phyloP scores from a whole-genome alignment of 192 early-diverging fungal species.

The Gaertneriomyces semiglobifer region DNA sequence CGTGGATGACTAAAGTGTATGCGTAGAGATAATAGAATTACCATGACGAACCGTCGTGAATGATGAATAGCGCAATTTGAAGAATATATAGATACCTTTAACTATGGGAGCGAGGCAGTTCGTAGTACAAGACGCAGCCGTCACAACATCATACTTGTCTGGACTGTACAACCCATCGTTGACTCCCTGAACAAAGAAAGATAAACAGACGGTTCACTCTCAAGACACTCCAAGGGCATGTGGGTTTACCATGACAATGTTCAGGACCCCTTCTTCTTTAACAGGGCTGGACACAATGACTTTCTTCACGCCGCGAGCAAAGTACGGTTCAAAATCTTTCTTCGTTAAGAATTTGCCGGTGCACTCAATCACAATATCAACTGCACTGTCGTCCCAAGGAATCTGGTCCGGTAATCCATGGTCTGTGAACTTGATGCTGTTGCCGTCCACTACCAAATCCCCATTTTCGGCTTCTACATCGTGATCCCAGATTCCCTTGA shows the following conservation, averaged over 20 bases:
- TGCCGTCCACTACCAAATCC: slow-evolving; percentile 1
- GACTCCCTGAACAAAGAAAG: slow-evolving; percentile 5
- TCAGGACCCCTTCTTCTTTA: slow-evolving; percentile 26
- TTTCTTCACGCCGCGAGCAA: slow-evolving; percentile 15
- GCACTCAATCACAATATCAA: slow-evolving; percentile 25
- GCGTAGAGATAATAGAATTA: neutral
- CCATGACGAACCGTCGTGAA: neutral
- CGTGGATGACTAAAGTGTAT: slow-evolving; percentile 15
- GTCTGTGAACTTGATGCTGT: slow-evolving; percentile 16
- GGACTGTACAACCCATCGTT: slow-evolving; percentile 14
- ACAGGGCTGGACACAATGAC: slow-evolving; percentile 24
- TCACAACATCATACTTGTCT: slow-evolving; percentile 17
- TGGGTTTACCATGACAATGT: slow-evolving; percentile 22
- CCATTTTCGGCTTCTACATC: slow-evolving; percentile 2
- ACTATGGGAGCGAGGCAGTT: slow-evolving; percentile 21
- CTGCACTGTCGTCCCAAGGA: slow-evolving; percentile 15
- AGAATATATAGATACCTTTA: slow-evolving; percentile 15
- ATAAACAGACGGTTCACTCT: neutral
- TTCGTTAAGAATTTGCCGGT: slow-evolving; percentile 23
- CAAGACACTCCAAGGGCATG: neutral
- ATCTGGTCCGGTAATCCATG: slow-evolving; percentile 3
- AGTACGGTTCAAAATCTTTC: slow-evolving; percentile 6
- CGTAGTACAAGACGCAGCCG: slow-evolving; percentile 20
- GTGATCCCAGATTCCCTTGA: slow-evolving; percentile 17
- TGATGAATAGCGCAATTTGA: neutral